phyloP scores from a whole-genome alignment of 805 yeast species.

The Schizosaccharomyces lindneri region DNA sequence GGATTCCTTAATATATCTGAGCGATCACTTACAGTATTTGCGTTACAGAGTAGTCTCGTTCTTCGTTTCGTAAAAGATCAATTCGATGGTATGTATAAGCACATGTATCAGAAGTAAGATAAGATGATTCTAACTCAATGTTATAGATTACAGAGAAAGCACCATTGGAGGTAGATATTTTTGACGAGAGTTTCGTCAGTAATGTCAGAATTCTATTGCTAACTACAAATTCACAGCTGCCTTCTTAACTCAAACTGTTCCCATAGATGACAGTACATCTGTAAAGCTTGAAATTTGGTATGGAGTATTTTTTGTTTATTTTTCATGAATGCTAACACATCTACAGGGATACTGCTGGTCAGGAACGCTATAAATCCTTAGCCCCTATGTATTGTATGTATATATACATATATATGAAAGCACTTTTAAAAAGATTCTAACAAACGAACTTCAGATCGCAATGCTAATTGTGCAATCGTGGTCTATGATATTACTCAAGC shows the following conservation, averaged over 20 bases:
- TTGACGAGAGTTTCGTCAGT: not conserved
- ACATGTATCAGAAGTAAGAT: not conserved
- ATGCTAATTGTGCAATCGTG: conserved; percentile 61
- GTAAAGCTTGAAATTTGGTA: not conserved
- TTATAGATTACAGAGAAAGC: conserved; percentile 36
- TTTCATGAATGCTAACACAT: not conserved
- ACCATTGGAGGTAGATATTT: conserved; percentile 42
- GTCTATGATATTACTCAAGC: conserved; percentile 59
- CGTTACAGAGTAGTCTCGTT: conserved; percentile 41
- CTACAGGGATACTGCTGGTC: conserved; percentile 50
- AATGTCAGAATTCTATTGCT: not conserved
- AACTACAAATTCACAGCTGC: conserved; percentile 38
- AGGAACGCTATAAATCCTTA: conserved; percentile 55
- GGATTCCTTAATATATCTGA: not conserved
- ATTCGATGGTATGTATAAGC: conserved; percentile 26
- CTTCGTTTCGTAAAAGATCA: conserved; percentile 45
- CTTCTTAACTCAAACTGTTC: conserved; percentile 59
- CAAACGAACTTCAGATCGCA: conserved; percentile 20
- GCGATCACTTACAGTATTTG: not conserved
- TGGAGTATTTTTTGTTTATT: not conserved
- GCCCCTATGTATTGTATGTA: conserved; percentile 45
- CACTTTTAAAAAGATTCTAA: not conserved
- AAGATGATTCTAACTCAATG: not conserved
- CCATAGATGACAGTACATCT: conserved; percentile 12
- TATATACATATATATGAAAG: no score